phyloP scores from a whole-genome alignment of 768 basidiomycete genomes.

The Lactarius pseudohatsudake region DNA sequence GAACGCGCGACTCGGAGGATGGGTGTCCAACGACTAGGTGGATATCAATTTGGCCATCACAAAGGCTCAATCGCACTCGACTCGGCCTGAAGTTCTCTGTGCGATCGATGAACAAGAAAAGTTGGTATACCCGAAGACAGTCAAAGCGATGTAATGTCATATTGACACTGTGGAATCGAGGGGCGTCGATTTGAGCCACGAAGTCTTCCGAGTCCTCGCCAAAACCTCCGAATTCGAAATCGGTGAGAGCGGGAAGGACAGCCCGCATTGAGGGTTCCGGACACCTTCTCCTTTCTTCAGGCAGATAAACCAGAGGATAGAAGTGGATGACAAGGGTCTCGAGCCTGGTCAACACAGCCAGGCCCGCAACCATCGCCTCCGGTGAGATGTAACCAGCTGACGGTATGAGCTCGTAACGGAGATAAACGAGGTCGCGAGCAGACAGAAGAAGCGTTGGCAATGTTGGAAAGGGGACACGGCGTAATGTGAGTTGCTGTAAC shows the following conservation, averaged over 20 bases:
- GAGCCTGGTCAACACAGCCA: background rate
- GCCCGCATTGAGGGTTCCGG: background rate
- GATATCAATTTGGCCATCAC: too few species aligned
- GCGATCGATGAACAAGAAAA: background rate
- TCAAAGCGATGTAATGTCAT: background rate
- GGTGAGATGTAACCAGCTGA: too few species aligned
- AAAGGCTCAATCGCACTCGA: too few species aligned
- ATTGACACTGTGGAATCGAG: background rate
- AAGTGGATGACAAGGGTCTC: background rate
- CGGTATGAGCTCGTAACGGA: too few species aligned
- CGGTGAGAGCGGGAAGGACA: background rate
- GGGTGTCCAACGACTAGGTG: too few species aligned
- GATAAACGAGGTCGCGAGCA: too few species aligned
- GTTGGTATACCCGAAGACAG: background rate
- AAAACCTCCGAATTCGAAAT: background rate
- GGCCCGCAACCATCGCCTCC: background rate
- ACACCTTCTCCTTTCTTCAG: background rate
- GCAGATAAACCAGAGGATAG: background rate
- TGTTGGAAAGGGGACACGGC: too few species aligned
- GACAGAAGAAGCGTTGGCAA: too few species aligned
- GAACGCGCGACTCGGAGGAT: too few species aligned
- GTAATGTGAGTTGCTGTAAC: background rate
- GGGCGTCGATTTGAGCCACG: background rate
- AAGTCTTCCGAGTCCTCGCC: slow-evolving; percentile 1
- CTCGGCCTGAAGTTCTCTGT: background rate